phyloP scores from a whole-genome alignment of 2,329 filamentous ascomycete genomes.

The Pestalotiopsis sp. region DNA sequence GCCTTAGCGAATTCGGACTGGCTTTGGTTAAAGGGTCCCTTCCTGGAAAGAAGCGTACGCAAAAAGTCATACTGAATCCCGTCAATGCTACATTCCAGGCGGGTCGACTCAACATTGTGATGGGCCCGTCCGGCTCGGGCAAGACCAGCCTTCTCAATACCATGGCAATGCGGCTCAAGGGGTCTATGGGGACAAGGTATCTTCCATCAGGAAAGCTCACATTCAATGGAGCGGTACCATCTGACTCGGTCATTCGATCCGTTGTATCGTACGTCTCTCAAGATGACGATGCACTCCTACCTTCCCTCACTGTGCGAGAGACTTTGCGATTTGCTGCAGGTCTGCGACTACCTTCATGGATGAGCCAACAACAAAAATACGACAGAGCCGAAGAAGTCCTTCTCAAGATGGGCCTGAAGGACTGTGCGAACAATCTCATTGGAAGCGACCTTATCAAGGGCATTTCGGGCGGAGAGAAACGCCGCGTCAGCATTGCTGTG shows the following conservation, averaged over 20 bases:
- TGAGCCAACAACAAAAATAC: constrained; percentile 69
- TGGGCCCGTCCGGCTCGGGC: constrained; percentile 78
- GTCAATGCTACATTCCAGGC: constrained; percentile 69
- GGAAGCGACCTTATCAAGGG: constrained; percentile 75
- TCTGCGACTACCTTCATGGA: constrained; percentile 69
- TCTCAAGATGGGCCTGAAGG: constrained; percentile 75
- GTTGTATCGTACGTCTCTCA: constrained; percentile 79
- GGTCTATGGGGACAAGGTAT: constrained; percentile 65
- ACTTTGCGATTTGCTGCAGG: constrained; percentile 73
- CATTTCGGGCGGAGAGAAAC: constrained; percentile 79
- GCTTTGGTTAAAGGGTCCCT: constrained; percentile 63
- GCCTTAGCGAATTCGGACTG: constrained; percentile 65
- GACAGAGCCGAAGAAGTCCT: constrained; percentile 71
- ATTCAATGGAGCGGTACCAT: constrained; percentile 72
- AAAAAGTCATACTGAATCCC: constrained; percentile 66
- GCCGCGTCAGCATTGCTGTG: constrained; percentile 76
- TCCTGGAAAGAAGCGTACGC: constrained; percentile 52
- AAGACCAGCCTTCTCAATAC: constrained; percentile 77
- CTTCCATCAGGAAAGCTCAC: constrained; percentile 62
- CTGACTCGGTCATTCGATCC: constrained; percentile 69
- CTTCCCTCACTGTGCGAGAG: constrained; percentile 75
- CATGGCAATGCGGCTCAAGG: constrained; percentile 69
- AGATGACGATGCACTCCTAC: constrained; percentile 74
- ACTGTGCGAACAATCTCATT: constrained; percentile 75
- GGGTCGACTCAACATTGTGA: constrained; percentile 73